Base-by-base conservation (phyloP, 2,329 filamentous ascomycete species). In the Phaeomoniella chlamydospora region DNA sequence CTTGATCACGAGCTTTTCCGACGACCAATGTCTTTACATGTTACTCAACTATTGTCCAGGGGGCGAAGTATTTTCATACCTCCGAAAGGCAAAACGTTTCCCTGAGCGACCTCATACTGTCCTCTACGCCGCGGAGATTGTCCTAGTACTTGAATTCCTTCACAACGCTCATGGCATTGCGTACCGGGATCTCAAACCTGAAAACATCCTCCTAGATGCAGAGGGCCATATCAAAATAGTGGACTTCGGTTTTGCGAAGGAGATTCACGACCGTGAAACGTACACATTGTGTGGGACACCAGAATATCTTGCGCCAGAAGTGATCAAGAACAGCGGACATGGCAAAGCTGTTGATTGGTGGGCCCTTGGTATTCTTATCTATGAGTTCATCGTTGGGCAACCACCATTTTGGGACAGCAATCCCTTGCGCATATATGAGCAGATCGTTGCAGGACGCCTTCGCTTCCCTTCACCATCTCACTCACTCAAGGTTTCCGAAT, bases 361-460 rank as follows among this genome's bases (percentile, higher is more conserved):
- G 74, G 74, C 74, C 2, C 65, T 78, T 40, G 74, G 74, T 16
- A 77, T 79, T 42, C 57, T 79, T 18, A 71, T 78, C 30, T 78
- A 77, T 52, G 74, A 79, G 45, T 78, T 79, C 48, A 58, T 79
- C 14, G 73, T 78, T 34, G 74, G 74, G 35, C 73, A 78, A 46
- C 74, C 74, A 15, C 74, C 74, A 1, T 79, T 78, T 52, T 79
- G 74, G 74, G 74, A 78, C 49, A 70, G 75, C 40, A 77, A 77
- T 44, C 74, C 74, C 3, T 76, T 78, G 70, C 74, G 74, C 41
- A 77, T 78, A 42, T 78, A 78, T 50, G 74, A 78, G 52, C 73
- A 73, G 49, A 79, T 79, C 43, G 72, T 78, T 11, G 69, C 74
- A 52, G 74, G 74, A 39, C 69, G 64, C 40, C 55, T 79, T 29